Base-by-base conservation (phyloP, 2,329 filamentous ascomycete species). In the Epichloe amarillans region DNA sequence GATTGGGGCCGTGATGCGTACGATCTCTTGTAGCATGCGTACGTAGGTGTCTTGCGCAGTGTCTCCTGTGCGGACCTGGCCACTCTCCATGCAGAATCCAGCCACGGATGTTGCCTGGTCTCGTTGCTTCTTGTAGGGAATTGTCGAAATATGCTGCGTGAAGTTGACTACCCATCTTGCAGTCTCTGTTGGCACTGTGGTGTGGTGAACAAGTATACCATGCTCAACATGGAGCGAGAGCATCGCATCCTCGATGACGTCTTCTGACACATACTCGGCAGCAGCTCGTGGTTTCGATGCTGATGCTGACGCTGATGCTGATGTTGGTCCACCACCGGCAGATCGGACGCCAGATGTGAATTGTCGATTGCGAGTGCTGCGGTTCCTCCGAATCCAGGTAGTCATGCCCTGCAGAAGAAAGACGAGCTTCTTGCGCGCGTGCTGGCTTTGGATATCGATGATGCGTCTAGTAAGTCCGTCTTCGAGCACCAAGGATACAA, bases 11-110 rank as follows among this genome's bases (percentile, higher is more conserved):
- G 87, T 90, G 15, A 91, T 75, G 15, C 85, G 77, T 14, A 73
- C 73, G 40, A 90, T 79, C 66, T 89, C 83, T 65, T 88, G 83
- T 47, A 93, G 68, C 85, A 91, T 87, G 56, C 79, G 79, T 43
- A 80, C 70, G 55, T 84, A 91, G 0, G 82, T 87, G 58, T 90
- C 86, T 6, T 69, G 64, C 2, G 74, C 67, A 42, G 79, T 76
- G 30, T 84, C 77, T 30, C 86, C 86, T 0, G 81, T 78, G 50
- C 79, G 80, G 41, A 91, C 83, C 65, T 91, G 86, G 0, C 86
- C 86, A 1, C 73, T 71, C 49, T 88, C 85, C 83, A 90, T 89
- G 66, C 86, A 90, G 63, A 91, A 91, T 0, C 77, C 73, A 1
- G 79, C 80, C 12, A 75, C 71, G 1, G 75, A 72, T 50, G 70